Conservation (phyloP, 2,329 filamentous ascomycete species). For the Aspergillus pseudotamarii region DNA sequence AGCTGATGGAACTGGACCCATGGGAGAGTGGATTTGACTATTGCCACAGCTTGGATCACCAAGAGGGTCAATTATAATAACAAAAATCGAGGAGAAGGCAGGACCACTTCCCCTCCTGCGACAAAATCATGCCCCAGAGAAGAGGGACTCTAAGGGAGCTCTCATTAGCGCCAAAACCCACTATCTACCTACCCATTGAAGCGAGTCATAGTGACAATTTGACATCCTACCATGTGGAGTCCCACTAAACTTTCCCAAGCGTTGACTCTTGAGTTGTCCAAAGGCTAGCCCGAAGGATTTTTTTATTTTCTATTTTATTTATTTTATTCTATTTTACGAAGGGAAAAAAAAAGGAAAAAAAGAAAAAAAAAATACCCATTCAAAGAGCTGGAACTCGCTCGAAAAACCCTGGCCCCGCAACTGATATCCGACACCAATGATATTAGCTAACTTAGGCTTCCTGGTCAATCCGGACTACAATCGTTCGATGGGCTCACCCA, state of each 20-base stretch:
- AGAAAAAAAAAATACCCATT: neutral
- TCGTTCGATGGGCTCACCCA: neutral
- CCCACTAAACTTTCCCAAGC: neutral
- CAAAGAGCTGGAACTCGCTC: neutral
- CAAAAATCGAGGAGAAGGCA: neutral
- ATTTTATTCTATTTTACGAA: neutral
- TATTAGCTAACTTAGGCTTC: neutral
- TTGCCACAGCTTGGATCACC: neutral
- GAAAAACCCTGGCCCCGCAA: constrained; percentile 6
- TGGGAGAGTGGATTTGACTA: neutral
- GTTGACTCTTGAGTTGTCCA: constrained; percentile 9
- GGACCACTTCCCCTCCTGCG: neutral
- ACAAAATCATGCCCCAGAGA: neutral
- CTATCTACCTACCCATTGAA: neutral
- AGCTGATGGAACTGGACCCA: neutral
- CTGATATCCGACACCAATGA: constrained; percentile 6
- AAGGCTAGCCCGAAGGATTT: neutral
- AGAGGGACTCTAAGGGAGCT: neutral
- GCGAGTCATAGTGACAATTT: constrained; percentile 6
- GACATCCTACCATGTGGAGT: constrained; percentile 7
- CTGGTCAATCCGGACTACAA: constrained; percentile 1
- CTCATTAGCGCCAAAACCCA: neutral
- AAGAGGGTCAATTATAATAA: neutral
- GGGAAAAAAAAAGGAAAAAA: neutral
- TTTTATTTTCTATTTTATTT: neutral